Evolutionary conservation across 73 alveolate species (phyloP), one percentile per base, ranked within the genome.

Genomic region (Paramecium caudatum): DNA sequence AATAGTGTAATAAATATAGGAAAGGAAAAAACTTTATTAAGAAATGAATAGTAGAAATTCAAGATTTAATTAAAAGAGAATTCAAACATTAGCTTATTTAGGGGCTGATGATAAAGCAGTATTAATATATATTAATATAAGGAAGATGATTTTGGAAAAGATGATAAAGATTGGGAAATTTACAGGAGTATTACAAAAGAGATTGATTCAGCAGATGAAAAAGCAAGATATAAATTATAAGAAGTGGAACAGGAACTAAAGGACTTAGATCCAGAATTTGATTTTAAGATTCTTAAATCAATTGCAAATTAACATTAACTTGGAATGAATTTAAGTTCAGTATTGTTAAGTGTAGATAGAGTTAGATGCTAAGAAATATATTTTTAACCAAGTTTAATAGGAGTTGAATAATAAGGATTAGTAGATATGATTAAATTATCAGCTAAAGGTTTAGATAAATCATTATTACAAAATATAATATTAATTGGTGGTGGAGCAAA

Each of bases 301-400:
- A 74, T 74, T 1, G 62, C 88, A 9, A 74, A 74, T 21, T 15
- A 15, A 0, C 88, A 74, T 74, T 13, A 74, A 74, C 43, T 74
- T 41, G 88, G 88, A 1, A 74, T 74, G 88, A 45, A 74, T 41
- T 34, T 74, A 2, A 74, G 68, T 41, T 17, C 19, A 16, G 65
- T 74, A 2, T 13, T 12, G 55, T 39, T 74, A 19, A 16, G 33
- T 41, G 88, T 74, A 17, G 88, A 74, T 74, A 41, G 88, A 43
- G 88, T 74, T 7, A 74, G 88, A 43, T 74, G 88, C 19, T 74
- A 74, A 74, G 88, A 74, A 74, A 41, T 74, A 4, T 74, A 74
- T 41, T 74, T 74, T 15, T 74, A 74, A 74, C 88, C 88, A 0
- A 7, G n/a, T 19, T 12, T 74, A 3, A 43, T 74, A 39, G 88